Conservation (phyloP, 2,329 filamentous ascomycete genomes). For the Coleophoma crateriformis region DNA sequence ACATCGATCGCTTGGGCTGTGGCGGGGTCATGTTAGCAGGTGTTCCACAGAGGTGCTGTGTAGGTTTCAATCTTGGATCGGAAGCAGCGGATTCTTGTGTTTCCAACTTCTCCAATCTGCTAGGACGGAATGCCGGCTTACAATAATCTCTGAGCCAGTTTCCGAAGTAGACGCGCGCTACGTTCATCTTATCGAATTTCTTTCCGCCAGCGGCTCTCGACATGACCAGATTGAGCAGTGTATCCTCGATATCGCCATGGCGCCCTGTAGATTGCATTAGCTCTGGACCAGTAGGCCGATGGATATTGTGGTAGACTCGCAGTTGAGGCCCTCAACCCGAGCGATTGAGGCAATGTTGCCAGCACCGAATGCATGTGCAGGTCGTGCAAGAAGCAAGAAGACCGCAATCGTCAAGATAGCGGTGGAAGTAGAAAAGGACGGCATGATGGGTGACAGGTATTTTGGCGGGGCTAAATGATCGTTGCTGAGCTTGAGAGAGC, state of each 20-base stretch:
- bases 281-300: neutral
- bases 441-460: constrained; percentile 16
- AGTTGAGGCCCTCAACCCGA: constrained; percentile 79
- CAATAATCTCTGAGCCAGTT: constrained; percentile 93
- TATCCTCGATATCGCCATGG: constrained; percentile 91
- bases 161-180: constrained; percentile 90
- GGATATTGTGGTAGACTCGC: constrained; percentile 33
- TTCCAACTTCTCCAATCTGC: no score
- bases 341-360: constrained; percentile 82
- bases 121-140: constrained; percentile 6
- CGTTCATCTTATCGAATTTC: constrained; percentile 83
- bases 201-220: constrained; percentile 60
- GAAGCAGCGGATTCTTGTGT: no score
- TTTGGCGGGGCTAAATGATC: neutral
- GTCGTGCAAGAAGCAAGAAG: constrained; percentile 61
- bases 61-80: no score
- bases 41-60: neutral
- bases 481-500: constrained; percentile 3
- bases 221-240: constrained; percentile 65
- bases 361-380: constrained; percentile 74
- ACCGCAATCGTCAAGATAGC: constrained; percentile 38
- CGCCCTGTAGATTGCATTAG: constrained; percentile 47
- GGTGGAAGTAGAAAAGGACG: constrained; percentile 19
- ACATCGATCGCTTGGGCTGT: constrained; percentile 80
- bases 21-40: constrained; percentile 6